A percentile compares a stretch with the other conserved stretches of the same genome.
These are phyloP conservation scores for Prunus campanulata DNA, from an alignment of 306 rosid genomes.

Conservation along the genomic window DNA sequence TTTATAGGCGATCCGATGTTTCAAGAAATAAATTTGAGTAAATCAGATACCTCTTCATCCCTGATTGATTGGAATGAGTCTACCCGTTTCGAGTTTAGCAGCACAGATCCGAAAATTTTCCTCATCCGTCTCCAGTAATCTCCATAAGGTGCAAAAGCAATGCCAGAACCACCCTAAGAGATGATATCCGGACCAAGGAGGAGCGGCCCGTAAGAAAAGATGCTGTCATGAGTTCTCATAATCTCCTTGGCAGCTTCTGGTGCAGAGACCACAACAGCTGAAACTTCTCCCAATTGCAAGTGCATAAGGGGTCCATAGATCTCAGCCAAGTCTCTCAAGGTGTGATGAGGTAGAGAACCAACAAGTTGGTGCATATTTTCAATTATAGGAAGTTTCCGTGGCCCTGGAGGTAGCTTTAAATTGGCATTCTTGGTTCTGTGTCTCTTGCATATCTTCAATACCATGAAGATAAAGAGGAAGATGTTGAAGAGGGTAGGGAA, in stretches of 20 bases:
- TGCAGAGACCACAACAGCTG: constrained; percentile 38
- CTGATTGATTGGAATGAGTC: constrained; percentile 30
- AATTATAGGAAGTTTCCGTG: constrained; percentile 10
- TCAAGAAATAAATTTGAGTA: constrained; percentile 15
- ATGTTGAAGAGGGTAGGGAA: neutral
- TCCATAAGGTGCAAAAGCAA: constrained; percentile 36
- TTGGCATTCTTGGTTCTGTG: neutral
- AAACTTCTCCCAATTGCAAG: constrained; percentile 37
- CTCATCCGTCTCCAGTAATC: constrained; percentile 51
- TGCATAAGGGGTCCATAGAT: constrained; percentile 43
- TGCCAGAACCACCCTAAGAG: constrained; percentile 5
- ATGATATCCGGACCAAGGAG: constrained; percentile 12
- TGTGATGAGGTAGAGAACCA: constrained; percentile 13
- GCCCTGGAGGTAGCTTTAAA: constrained; percentile 7
- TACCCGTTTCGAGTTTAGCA: constrained; percentile 37
- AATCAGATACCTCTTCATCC: constrained; percentile 32
- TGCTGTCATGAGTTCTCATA: constrained; percentile 34
- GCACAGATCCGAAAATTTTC: constrained; percentile 30
- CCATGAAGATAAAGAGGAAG: constrained; percentile 4
- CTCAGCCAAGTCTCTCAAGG: constrained; percentile 11
- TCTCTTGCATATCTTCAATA: neutral
- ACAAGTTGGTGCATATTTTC: constrained; percentile 16
- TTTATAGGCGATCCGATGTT: constrained; percentile 17
- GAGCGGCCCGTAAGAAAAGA: constrained; percentile 24
- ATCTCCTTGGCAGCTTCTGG: constrained; percentile 34